Evolutionary conservation across 176 grass and related monocot species (phyloP), one percentile per base, ranked within the genome.

Genomic region (Raddia guianensis): DNA sequence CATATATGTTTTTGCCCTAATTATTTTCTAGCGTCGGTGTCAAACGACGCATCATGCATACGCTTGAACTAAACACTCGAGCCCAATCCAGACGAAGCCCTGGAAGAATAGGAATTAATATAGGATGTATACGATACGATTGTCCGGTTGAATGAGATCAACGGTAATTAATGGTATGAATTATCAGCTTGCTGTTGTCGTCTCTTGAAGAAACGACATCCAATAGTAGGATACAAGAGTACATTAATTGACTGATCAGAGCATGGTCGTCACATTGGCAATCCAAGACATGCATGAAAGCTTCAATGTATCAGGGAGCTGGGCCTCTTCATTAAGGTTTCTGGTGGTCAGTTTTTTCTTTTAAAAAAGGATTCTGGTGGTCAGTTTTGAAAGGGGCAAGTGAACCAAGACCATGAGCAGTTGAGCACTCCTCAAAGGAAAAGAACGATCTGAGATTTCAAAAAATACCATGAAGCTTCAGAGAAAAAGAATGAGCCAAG

Each of bases 181-280:
- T 62, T 72, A 21, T 62, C 5, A 35, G 42, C 49, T 66, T 68
- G 8, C 47, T 64, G 33, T 54, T 59, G 56, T 72, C 67, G 70
- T 18, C 3, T 66, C 16, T 27, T 20, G 27, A 50, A 62, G 56
- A 73, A 66, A 58, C 15, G 35, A 11, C 43, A 46, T 49, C 8
- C 35, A 45, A 72, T 4, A 72, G 70, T 4, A 72, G 70, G 43
- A 32, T 47, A 45, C 5, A 69, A 69, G n/a, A 49, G 15, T 4
- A 9, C 35, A 61, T 63, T 10, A 11, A 49, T 63, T 15, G 16
- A 49, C 56, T 72, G 32, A 72, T 60, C 61, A 63, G 32, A 63
- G 14, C 12, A 7, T 2, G 34, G 61, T 12, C 10, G 18, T 10
- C 3, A 37, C 9, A 8, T 65, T 40, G 0, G 2, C 2, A 42